phyloP scores from a whole-genome alignment of 75 land plant genomes.

The Pinus tabuliformis region DNA sequence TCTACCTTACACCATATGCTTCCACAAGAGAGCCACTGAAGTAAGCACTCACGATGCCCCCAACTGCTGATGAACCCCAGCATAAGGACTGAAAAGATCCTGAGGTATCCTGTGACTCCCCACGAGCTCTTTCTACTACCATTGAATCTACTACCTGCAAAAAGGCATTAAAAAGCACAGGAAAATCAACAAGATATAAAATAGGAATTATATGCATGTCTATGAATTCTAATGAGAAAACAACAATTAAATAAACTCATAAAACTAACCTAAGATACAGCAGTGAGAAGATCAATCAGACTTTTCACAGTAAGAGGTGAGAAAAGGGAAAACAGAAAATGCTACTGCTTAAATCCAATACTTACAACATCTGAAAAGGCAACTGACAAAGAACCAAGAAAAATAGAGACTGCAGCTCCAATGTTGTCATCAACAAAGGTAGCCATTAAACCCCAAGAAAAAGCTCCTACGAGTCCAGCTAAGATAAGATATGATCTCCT shows the following conservation, averaged over 20 bases:
- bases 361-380: constrained; percentile 99
- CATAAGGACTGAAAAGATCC: constrained; percentile 98
- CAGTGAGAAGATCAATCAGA: neutral
- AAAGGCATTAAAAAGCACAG: constrained; percentile 10
- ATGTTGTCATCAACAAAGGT: constrained; percentile 86
- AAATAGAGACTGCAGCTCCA: constrained; percentile 79
- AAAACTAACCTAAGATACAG: neutral
- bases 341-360: constrained; percentile 7
- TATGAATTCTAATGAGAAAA: constrained; percentile 1
- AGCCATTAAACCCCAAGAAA: constrained; percentile 90
- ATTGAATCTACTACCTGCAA: constrained; percentile 97
- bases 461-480: constrained; percentile 91
- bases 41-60: constrained; percentile 96
- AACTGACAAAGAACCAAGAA: constrained; percentile 97
- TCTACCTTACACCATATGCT: constrained; percentile 92
- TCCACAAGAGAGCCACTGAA: constrained; percentile 96
- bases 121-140: constrained; percentile 99
- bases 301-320: neutral
- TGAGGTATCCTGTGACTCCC: constrained; percentile 89
- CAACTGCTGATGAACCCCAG: constrained; percentile 98
- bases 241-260: neutral
- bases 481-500: constrained; percentile 94
- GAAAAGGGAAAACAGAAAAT: neutral
- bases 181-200: neutral
- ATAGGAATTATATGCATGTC: neutral